Percentiles rank a stretch among this genome's conserved stretches.
Evolutionary conservation across 257 asterid genomes (phyloP).

Genomic region (Penstemon eatonii): DNA sequence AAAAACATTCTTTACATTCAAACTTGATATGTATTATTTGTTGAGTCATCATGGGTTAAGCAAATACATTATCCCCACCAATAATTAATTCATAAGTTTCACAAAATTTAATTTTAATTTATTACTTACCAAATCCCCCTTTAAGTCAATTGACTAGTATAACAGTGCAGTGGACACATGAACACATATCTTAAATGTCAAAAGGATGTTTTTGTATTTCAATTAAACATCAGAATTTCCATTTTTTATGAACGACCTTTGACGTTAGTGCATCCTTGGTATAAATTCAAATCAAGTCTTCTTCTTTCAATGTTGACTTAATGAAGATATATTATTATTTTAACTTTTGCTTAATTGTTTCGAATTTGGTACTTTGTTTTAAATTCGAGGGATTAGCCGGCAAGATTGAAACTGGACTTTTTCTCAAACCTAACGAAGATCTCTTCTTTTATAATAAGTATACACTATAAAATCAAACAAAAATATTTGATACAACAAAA

Average conservation of each 20-base stretch:
- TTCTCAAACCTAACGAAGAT: not conserved
- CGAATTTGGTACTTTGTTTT: constrained; percentile 16
- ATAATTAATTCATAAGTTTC: too few relatives aligned
- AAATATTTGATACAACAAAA: not conserved
- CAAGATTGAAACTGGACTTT: not conserved
- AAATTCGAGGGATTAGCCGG: constrained; percentile 11
- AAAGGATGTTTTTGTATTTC: not conserved
- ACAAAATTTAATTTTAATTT: too few relatives aligned
- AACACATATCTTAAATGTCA: not conserved
- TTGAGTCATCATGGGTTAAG: too few relatives aligned
- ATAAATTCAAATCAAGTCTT: not conserved
- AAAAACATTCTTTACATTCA: too few relatives aligned
- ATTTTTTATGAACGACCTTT: constrained; percentile 9
- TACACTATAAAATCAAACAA: not conserved
- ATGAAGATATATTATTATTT: not conserved
- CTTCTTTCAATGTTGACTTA: constrained; percentile 11
- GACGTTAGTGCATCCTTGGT: constrained; percentile 9
- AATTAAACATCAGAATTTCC: not conserved
- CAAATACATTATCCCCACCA: too few relatives aligned
- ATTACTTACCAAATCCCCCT: too few relatives aligned
- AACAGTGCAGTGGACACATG: not conserved
- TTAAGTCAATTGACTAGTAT: not conserved
- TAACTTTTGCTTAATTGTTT: not conserved
- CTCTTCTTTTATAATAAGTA: not conserved
- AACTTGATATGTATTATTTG: too few relatives aligned